Conservation (phyloP, 2,329 filamentous ascomycete species). For the Clathrospora elynae region DNA sequence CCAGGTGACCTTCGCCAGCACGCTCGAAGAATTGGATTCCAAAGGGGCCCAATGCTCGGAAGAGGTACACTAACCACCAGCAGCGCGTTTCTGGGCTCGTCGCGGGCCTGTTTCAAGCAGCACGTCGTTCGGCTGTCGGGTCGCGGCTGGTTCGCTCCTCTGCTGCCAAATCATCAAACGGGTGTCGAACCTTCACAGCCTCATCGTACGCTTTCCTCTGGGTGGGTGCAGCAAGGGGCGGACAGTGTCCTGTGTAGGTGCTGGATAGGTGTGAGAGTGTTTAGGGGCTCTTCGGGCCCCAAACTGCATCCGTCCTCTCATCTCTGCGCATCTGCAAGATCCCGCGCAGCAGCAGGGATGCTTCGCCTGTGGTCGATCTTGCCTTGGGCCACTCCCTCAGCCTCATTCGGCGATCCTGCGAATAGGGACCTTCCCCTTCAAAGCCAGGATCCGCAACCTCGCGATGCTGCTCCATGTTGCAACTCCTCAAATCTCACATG, state of each 20-base stretch:
- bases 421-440: constrained; percentile 9
- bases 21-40: constrained; percentile 13
- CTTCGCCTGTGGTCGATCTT: constrained; percentile 17
- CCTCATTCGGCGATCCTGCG: constrained; percentile 46
- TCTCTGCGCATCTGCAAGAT: constrained; percentile 37
- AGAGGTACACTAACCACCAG: constrained; percentile 19
- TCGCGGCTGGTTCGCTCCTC: constrained; percentile 35
- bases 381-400: constrained; percentile 31
- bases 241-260: constrained; percentile 5
- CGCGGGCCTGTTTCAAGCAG: constrained; percentile 46
- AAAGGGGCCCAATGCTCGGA: constrained; percentile 10
- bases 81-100: constrained; percentile 26
- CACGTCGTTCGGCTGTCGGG: constrained; percentile 20
- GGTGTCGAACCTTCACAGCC: constrained; percentile 34
- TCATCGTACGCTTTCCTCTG: constrained; percentile 22
- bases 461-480: constrained; percentile 3
- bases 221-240: constrained; percentile 5
- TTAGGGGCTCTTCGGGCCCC: constrained; percentile 41
- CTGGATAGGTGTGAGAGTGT: constrained; percentile 9
- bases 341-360: constrained; percentile 26
- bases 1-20: constrained; percentile 28
- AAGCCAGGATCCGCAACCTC: constrained; percentile 4
- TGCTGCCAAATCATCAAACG: constrained; percentile 46
- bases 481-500: constrained; percentile 14
- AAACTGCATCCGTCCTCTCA: constrained; percentile 35